A percentile compares a stretch with the other conserved stretches of the same genome.
Conservation (phyloP, 169 alveolate genomes). For the Cryptosporidium viatorum region DNA sequence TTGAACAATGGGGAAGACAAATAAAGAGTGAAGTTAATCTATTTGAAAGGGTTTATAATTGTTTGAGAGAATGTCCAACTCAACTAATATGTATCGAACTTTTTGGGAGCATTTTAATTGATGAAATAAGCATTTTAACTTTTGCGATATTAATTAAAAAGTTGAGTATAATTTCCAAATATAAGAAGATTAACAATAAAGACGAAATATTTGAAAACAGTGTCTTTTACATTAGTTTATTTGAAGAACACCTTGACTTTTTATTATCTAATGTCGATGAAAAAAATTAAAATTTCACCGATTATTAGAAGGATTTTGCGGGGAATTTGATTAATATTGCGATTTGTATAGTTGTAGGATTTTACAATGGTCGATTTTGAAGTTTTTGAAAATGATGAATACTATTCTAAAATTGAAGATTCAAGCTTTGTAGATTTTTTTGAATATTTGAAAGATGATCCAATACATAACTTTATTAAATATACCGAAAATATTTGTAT, state of each 20-base stretch:
- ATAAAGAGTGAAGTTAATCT: not conserved
- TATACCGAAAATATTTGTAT: conserved; percentile 54
- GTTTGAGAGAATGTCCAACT: not conserved
- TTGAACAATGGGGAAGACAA: not conserved
- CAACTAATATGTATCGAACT: conserved; percentile 17
- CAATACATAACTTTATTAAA: conserved; percentile 29
- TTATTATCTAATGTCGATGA: conserved; percentile 2
- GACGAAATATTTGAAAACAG: not conserved
- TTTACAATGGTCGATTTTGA: conserved; percentile 26
- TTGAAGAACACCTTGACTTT: not conserved
- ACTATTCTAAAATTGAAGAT: conserved; percentile 17
- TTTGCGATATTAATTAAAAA: not conserved
- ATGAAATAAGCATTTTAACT: conserved; percentile 10
- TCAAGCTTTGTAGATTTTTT: not conserved
- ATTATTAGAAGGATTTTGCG: conserved; percentile 14
- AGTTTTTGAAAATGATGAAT: conserved; percentile 52
- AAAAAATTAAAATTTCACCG: not conserved
- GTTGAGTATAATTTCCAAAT: not conserved
- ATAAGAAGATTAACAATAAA: not conserved
- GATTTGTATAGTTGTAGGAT: not conserved
- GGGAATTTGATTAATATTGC: not conserved
- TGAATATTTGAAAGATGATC: conserved; percentile 30
- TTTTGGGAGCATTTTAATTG: conserved; percentile 23
- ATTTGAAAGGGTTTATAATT: not conserved
- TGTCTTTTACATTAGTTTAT: not conserved